Evolutionary conservation across 2,329 filamentous ascomycete species (phyloP), one percentile per base, ranked within the genome.

Genomic region (Arthrobotrys entomopaga): DNA sequence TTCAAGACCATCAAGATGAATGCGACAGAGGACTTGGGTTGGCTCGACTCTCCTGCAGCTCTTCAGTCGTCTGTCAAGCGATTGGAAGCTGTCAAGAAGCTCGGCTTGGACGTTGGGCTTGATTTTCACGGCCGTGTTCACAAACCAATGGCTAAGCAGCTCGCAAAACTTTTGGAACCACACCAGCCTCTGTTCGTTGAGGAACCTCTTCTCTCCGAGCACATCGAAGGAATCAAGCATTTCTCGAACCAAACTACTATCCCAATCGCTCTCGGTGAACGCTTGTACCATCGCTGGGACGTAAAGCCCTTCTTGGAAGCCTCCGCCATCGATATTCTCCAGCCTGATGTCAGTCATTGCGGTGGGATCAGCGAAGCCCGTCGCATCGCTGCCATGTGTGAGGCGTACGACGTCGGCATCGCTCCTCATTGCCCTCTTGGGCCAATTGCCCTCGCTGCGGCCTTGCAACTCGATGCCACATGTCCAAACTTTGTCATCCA

Each of bases 81-180:
- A 1, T 82, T 93, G 11, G 88, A 89, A 77, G 83, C 86, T 0
- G 90, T 93, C 8, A 91, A 90, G 79, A 84, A 84, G 0, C 81
- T 91, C 0, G 90, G 90, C 0, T 85, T 93, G 77, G 90, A 93
- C 66, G 90, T 86, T 0, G 91, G 88, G 1, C 84, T 93, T 24
- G 91, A 93, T 78, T 93, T 93, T 80, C 91, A 93, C 79, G 91
- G 91, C 2, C 86, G 90, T 7, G 83, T 92, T 0, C 90, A 93
- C 81, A 90, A 89, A 75, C 89, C 90, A n/a, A 93, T 93, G 90
- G 90, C 90, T 0, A 91, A 91, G 77, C 90, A 93, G 77, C 84
- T 93, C 1, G 89, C 89, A 0, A 85, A 86, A 67, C 84, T 86
- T 0, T 84, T 93, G 0, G 89, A 90, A 75, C 89, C 89, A 0